phyloP scores from a whole-genome alignment of 352 stramenopile species.

The Globisporangium sylvaticum region DNA sequence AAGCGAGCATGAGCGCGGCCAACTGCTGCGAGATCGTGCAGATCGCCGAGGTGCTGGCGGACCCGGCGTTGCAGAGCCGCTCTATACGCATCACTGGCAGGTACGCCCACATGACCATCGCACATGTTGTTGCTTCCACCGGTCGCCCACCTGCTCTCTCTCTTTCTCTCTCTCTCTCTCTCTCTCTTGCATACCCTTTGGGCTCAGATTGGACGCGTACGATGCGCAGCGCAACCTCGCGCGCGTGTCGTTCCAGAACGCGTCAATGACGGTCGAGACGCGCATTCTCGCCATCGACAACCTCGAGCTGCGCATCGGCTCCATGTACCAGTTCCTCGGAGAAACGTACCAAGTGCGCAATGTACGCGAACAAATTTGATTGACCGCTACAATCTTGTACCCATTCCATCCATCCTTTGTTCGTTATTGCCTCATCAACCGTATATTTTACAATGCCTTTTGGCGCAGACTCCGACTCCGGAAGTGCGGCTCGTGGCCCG shows the following conservation, averaged over 20 bases:
- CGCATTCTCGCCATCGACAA: conserved; percentile 40
- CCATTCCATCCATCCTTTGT: not conserved
- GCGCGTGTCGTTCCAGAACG: conserved; percentile 61
- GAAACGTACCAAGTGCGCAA: conserved; percentile 44
- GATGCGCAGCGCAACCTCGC: conserved; percentile 47
- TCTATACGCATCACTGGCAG: conserved; percentile 74
- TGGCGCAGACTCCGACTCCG: conserved; percentile 13
- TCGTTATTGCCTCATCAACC: not conserved
- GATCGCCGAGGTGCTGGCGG: conserved; percentile 71
- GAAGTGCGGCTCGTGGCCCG: conserved; percentile 66
- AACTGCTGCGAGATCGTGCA: conserved; percentile 65
- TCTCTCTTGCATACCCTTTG: not conserved
- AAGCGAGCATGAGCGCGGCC: not conserved
- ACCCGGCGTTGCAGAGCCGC: conserved; percentile 60
- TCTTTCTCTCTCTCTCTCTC: not conserved
- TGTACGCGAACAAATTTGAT: conserved; percentile 7
- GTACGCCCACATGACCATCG: conserved; percentile 12
- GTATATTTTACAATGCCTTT: not conserved
- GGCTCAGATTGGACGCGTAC: conserved; percentile 48
- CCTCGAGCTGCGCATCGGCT: conserved; percentile 57
- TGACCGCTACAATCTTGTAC: not conserved
- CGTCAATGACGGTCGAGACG: conserved; percentile 64
- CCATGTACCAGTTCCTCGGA: conserved; percentile 83
- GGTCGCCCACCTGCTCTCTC: not conserved
- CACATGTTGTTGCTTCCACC: no score